phyloP scores from a whole-genome alignment of 768 basidiomycete genomes.

The Collybiopsis luxurians region DNA sequence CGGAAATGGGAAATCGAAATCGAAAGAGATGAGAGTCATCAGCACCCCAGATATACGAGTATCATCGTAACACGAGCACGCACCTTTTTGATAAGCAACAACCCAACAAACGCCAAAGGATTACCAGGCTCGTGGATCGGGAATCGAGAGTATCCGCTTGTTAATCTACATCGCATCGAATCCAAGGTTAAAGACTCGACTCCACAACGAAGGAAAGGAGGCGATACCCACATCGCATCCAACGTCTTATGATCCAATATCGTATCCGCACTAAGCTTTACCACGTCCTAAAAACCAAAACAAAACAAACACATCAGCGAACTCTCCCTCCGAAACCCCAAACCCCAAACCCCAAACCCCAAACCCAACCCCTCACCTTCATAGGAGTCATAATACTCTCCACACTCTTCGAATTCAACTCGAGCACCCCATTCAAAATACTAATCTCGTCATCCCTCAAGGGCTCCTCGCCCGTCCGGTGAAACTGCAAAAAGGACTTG shows the following conservation, averaged over 20 bases:
- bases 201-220: slow-evolving; percentile 12
- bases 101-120: slow-evolving; percentile 69
- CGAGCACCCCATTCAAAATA: slow-evolving; percentile 77
- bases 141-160: slow-evolving; percentile 90
- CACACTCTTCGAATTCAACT: slow-evolving; percentile 74
- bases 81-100: slow-evolving; percentile 83
- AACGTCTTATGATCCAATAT: slow-evolving; percentile 78
- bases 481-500: slow-evolving; percentile 78
- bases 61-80: no score
- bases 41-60: no score
- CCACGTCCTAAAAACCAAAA: slow-evolving; percentile 61
- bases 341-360: not conserved
- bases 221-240: slow-evolving; percentile 70
- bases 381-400: slow-evolving; percentile 83
- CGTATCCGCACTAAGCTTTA: slow-evolving; percentile 75
- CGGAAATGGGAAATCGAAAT: no score
- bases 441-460: slow-evolving; percentile 80
- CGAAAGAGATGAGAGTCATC: slow-evolving; percentile 1
- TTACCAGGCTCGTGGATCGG: slow-evolving; percentile 79
- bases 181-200: no score
- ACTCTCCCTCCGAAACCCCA: not conserved
- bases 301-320: no score
- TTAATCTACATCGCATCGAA: no score
- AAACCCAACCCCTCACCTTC: slow-evolving; percentile 38
- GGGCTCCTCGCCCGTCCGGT: slow-evolving; percentile 73